A percentile compares a stretch with the other conserved stretches of the same genome.
Conservation (phyloP, 73 alveolate species). For the Paramecium sexaurelia region DNA sequence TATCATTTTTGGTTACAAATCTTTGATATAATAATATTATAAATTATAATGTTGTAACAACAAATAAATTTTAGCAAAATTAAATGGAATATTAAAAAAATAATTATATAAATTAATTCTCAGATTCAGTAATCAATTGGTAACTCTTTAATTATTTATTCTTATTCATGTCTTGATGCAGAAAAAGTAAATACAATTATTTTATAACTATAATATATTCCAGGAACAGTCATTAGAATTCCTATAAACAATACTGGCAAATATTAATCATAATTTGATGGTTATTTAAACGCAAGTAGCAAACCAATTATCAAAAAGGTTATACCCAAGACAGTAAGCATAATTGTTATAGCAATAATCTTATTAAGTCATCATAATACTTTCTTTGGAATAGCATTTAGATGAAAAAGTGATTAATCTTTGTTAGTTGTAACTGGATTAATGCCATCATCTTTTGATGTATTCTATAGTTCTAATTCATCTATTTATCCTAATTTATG, state of each 20-base stretch:
- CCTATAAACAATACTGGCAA: background rate
- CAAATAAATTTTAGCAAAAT: background rate
- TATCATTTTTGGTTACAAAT: background rate
- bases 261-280: background rate
- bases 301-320: conserved; percentile 25
- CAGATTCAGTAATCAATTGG: conserved; percentile 19
- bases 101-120: background rate
- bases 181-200: background rate
- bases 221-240: conserved; percentile 1
- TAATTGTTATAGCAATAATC: conserved; percentile 16
- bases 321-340: background rate
- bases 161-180: background rate
- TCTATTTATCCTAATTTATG: background rate
- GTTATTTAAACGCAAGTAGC: background rate
- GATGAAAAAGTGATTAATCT: background rate
- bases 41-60: background rate
- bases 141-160: conserved; percentile 23
- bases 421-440: background rate
- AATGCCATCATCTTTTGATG: background rate
- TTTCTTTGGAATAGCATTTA: background rate
- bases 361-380: background rate
- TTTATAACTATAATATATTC: background rate
- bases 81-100: background rate
- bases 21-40: background rate
- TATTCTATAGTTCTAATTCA: background rate